Evolutionary conservation across 495 filamentous ascomycete species (phyloP), one percentile per base, ranked within the genome.

Genomic region (Bombardia bombarda): DNA sequence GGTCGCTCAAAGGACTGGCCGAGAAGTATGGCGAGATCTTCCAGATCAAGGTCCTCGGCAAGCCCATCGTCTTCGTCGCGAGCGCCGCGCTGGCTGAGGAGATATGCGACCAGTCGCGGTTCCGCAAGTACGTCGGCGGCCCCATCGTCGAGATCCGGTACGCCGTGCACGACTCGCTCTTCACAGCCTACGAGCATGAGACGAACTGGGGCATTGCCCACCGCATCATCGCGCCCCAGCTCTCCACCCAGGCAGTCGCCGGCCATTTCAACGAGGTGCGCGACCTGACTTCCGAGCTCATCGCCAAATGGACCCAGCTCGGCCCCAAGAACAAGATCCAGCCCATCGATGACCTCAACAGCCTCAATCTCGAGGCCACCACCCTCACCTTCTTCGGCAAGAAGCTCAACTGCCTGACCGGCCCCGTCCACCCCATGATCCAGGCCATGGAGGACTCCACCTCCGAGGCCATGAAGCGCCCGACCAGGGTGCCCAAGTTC

Each of bases 11-110:
- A 54, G 70, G 73, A 10, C 62, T 88, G 12, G 73, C 80, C 10
- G 74, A 79, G 45, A 77, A 78, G 46, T 83, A 85, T 53, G 59
- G 81, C 46, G 75, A 80, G 41, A 86, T 88, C 51, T 87, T 81
- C 66, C 77, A 82, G 52, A 76, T 87, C 57, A 77, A 70, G 23
- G 59, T 65, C 1, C 52, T 70, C 1, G 65, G 65, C 9, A 49
- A 68, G 30, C 58, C 56, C 7, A 41, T 68, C 28, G 58, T 73
- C 16, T 68, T 72, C 37, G 57, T 71, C 9, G 64, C 63, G 12
- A 55, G 69, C 49, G 79, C 77, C 13, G 77, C 75, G 2, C 55
- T 87, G 16, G 67, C 78, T 21, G 68, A 83, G 33, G 84, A 87
- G 42, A 49, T 81, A 19, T 86, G 80, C 62, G 71, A 88, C 56